These are phyloP conservation scores for Talaromyces funiculosus DNA, from an alignment of 2,329 filamentous ascomycete genomes.

Conservation along the genomic window DNA sequence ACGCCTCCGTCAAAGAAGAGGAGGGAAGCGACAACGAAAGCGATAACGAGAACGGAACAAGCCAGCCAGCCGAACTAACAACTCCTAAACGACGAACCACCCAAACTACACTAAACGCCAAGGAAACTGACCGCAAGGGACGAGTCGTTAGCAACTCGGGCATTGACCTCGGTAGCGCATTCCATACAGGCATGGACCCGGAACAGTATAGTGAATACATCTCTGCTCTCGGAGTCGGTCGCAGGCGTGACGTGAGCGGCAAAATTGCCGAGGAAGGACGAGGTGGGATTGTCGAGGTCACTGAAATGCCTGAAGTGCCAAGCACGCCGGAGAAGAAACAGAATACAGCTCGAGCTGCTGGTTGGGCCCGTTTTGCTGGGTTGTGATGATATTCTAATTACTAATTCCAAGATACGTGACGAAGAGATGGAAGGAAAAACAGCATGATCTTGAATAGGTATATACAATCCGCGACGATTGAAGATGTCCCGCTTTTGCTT, in stretches of 20 bases:
- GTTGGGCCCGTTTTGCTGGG: constrained; percentile 44
- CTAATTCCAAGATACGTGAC: neutral
- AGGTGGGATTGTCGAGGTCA: constrained; percentile 21
- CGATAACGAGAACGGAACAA: constrained; percentile 14
- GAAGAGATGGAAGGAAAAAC: neutral
- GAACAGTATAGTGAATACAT: constrained; percentile 40
- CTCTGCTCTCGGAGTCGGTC: constrained; percentile 40
- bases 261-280: constrained; percentile 45
- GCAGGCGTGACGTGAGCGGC: constrained; percentile 41
- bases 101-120: neutral
- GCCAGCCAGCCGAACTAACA: constrained; percentile 1
- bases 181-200: constrained; percentile 24
- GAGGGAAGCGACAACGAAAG: constrained; percentile 20
- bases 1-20: constrained; percentile 29
- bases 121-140: constrained; percentile 37
- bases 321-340: constrained; percentile 14
- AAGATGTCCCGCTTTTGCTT: neutral
- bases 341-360: constrained; percentile 31
- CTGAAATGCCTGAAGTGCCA: constrained; percentile 1
- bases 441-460: neutral
- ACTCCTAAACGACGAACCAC: constrained; percentile 10
- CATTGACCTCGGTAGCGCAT: constrained; percentile 26
- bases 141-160: constrained; percentile 42
- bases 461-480: neutral
- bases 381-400: constrained; percentile 23